Conservation (phyloP, 2,329 filamentous ascomycete species). For the Xylaria sp. region DNA sequence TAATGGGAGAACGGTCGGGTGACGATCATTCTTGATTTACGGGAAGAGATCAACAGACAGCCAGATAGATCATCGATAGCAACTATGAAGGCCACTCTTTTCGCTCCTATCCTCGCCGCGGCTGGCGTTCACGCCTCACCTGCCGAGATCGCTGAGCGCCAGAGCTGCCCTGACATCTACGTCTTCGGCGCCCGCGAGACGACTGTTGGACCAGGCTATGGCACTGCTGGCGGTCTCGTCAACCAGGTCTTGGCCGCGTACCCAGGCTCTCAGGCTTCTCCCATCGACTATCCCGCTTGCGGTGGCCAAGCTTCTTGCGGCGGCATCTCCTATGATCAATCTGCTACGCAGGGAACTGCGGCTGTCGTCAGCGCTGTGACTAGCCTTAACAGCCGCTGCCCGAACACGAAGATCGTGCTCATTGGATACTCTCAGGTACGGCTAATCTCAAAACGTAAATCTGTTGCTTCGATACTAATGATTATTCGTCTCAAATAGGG, state of each 20-base stretch:
- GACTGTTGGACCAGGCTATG: constrained; percentile 32
- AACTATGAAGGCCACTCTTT: constrained; percentile 19
- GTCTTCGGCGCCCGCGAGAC: constrained; percentile 42
- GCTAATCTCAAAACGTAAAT: no score
- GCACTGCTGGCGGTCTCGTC: constrained; percentile 36
- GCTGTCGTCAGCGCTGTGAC: constrained; percentile 69
- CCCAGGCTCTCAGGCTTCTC: constrained; percentile 55
- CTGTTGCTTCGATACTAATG: constrained; percentile 32
- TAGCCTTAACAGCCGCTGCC: constrained; percentile 64
- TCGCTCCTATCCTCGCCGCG: constrained; percentile 18
- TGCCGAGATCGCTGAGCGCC: constrained; percentile 37
- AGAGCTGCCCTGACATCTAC: constrained; percentile 56
- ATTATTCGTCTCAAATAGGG: constrained; percentile 53
- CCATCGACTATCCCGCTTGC: constrained; percentile 66
- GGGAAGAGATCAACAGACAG: constrained; percentile 10
- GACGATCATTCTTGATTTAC: not conserved
- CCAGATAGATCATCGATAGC: not conserved
- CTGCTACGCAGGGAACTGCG: constrained; percentile 63
- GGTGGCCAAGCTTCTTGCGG: constrained; percentile 68
- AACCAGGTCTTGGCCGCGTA: constrained; percentile 46
- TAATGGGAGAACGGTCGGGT: constrained; percentile 13
- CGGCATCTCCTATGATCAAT: constrained; percentile 65
- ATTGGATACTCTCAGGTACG: constrained; percentile 69
- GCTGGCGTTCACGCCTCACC: not conserved
- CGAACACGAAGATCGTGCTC: constrained; percentile 66